Evolutionary conservation across 139 green algal species (phyloP), one percentile per base, ranked within the genome.

Genomic region (Chlamydomonas sphaeroides): DNA sequence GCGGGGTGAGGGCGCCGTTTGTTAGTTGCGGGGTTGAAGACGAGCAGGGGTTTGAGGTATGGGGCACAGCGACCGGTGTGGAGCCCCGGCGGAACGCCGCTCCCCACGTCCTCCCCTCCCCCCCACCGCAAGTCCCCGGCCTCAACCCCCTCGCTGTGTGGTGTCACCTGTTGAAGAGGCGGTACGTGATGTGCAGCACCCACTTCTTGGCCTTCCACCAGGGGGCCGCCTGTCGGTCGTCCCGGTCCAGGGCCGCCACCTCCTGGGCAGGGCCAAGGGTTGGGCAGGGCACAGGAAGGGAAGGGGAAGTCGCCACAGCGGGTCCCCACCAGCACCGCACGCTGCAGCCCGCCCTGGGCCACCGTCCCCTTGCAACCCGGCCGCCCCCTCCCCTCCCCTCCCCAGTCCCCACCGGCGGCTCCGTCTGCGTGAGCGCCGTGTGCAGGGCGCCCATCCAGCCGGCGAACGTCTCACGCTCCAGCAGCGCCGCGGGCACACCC

Each of bases 171-270:
- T 92, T 94, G 86, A 97, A 96, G 15, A 98, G 69, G 56, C 94
- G 89, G 74, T 93, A 91, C 0, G 87, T 89, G 67, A 97, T 94
- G 90, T 99, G 95, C 84, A 98, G 90, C 65, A 93, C 89, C 97
- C 97, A 99, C 92, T 99, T 99, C 86, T 97, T 97, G 42, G 89
- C 88, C 85, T 99, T 99, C 96, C 96, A 99, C 95, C 95, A 99
- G 32, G 91, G 80, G 88, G 92, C 98, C 25, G 84, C 66, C 48
- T 88, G 86, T 15, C 93, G 89, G 14, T 92, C 84, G 14, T 97
- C 93, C 25, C 49, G 36, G 79, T 95, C 91, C 41, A 87, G 67
- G 1, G 95, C 93, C 85, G 92, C 74, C 18, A 91, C 90, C 28
- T 97, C 90, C 92, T 95, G 91, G 68, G 82, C 30, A 11, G 15